Evolutionary conservation across 208 protist species (phyloP).

Genomic region (Trypanosoma congolense): DNA sequence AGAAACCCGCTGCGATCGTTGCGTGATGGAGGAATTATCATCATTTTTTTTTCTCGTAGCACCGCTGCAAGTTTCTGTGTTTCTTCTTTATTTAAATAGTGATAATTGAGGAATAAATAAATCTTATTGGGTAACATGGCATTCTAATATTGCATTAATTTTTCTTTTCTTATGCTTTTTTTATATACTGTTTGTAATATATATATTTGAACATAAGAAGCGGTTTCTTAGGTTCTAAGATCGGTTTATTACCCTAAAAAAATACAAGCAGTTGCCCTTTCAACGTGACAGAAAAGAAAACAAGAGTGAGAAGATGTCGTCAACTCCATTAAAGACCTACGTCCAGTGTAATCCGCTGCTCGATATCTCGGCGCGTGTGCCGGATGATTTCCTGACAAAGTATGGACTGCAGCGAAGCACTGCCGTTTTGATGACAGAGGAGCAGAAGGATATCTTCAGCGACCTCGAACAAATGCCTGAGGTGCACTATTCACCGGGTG

Average conservation of each 20-base stretch:
- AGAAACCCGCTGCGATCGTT: no score
- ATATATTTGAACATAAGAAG: no score
- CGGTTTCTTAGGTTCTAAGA: conserved; percentile 4
- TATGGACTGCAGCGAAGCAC: conserved; percentile 79
- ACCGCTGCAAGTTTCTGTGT: no score
- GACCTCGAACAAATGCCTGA: conserved; percentile 68
- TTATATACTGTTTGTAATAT: no score
- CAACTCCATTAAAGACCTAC: conserved; percentile 39
- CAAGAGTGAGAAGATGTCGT: conserved; percentile 10
- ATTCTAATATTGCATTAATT: no score
- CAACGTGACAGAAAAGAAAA: background rate
- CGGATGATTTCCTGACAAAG: conserved; percentile 88
- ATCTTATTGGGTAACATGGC: no score
- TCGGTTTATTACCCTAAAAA: background rate
- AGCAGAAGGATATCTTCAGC: conserved; percentile 92
- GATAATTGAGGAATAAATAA: no score
- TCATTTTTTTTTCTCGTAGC: no score
- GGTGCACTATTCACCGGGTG: conserved; percentile 96
- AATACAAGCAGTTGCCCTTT: background rate
- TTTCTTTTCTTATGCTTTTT: no score
- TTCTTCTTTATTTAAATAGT: no score
- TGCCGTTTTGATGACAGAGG: conserved; percentile 87
- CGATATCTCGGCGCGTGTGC: conserved; percentile 95
- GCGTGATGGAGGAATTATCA: no score
- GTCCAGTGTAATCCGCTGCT: conserved; percentile 97